Conservation (phyloP, 164 flowering plant genomes). For the Platanus orientalis region DNA sequence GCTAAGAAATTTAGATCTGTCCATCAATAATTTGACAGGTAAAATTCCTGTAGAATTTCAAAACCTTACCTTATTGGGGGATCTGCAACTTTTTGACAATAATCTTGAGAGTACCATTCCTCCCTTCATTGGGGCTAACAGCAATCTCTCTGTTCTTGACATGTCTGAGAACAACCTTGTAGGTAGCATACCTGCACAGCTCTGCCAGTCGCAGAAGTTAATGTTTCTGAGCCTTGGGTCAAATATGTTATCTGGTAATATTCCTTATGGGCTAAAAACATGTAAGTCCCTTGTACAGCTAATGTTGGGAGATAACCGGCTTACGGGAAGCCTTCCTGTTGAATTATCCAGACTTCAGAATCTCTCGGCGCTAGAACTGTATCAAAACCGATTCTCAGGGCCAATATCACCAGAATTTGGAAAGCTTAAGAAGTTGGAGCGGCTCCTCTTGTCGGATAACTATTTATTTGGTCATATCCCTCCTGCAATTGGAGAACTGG, state of each 20-base stretch:
- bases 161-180: constrained; percentile 35
- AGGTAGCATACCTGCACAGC: constrained; percentile 40
- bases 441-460: constrained; percentile 41
- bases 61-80: constrained; percentile 31
- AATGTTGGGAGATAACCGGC: constrained; percentile 40
- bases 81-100: constrained; percentile 49
- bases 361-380: constrained; percentile 43
- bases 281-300: constrained; percentile 47
- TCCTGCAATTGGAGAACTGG: constrained; percentile 38
- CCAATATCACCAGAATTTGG: constrained; percentile 44
- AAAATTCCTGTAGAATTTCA: constrained; percentile 39
- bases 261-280: constrained; percentile 43
- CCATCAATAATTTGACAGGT: constrained; percentile 51
- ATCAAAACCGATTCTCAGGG: constrained; percentile 47
- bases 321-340: constrained; percentile 50
- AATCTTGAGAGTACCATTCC: constrained; percentile 45
- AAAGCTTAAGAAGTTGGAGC: constrained; percentile 35
- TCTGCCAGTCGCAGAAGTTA: constrained; percentile 34
- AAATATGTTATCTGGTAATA: constrained; percentile 42
- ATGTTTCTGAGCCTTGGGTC: constrained; percentile 48
- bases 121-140: constrained; percentile 32
- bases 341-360: constrained; percentile 34
- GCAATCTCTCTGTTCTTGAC: constrained; percentile 39
- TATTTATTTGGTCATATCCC: constrained; percentile 39
- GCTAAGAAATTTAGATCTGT: constrained; percentile 42